Evolutionary conservation across 495 filamentous ascomycete genomes (phyloP).

Genomic region (Baudoinia panamericana): DNA sequence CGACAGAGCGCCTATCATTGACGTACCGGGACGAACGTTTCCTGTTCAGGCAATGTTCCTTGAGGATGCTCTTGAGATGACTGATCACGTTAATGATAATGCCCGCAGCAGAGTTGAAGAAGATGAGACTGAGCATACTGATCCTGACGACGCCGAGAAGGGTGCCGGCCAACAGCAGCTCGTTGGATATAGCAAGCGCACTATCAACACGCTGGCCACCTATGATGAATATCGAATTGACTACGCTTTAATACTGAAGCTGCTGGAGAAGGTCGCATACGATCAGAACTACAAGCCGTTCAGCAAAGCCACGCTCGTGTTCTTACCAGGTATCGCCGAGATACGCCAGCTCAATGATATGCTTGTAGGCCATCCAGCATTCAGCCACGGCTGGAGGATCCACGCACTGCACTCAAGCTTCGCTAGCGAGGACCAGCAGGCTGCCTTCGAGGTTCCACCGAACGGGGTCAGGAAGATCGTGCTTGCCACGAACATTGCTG

Average conservation of each 20-base stretch:
- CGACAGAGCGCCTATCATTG: conserved; percentile 67
- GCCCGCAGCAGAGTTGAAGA: conserved; percentile 39
- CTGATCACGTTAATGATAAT: conserved; percentile 50
- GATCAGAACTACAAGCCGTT: conserved; percentile 50
- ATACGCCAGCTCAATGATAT: conserved; percentile 80
- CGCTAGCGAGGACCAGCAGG: conserved; percentile 90
- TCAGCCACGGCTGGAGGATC: conserved; percentile 60
- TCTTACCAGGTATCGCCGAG: conserved; percentile 86
- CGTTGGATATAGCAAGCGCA: conserved; percentile 59
- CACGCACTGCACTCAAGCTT: conserved; percentile 87
- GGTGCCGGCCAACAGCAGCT: conserved; percentile 33
- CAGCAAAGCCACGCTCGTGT: conserved; percentile 86
- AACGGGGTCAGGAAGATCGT: conserved; percentile 77
- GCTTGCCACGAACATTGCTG: conserved; percentile 89
- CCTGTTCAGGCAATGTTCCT: conserved; percentile 78
- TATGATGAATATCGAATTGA: conserved; percentile 82
- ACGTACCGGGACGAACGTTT: conserved; percentile 84
- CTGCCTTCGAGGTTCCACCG: conserved; percentile 74
- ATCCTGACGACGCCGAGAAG: conserved; percentile 22
- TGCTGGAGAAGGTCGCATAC: conserved; percentile 59
- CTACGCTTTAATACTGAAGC: conserved; percentile 61
- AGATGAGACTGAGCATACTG: conserved; percentile 31
- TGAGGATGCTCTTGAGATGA: conserved; percentile 80
- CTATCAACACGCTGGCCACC: conserved; percentile 54
- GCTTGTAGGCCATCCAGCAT: conserved; percentile 54